Evolutionary conservation across 805 yeast species (phyloP).

Genomic region (Candida jianshihensis): DNA sequence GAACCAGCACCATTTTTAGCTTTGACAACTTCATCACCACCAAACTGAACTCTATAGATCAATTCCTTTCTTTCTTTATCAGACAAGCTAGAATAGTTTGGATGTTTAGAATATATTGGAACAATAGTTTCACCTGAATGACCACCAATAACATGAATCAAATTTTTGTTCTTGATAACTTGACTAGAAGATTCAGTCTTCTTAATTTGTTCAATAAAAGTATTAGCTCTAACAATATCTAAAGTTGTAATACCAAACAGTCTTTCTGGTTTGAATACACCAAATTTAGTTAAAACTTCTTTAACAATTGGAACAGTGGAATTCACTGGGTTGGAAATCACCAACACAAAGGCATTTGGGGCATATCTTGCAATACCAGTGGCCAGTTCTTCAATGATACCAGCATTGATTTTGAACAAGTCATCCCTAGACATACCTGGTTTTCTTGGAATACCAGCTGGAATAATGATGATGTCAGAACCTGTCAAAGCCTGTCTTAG

Average conservation of each 20-base stretch:
- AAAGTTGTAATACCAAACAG: constrained; percentile 86
- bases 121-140: constrained; percentile 94
- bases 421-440: constrained; percentile 95
- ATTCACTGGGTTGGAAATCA: constrained; percentile 92
- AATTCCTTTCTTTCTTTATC: constrained; percentile 31
- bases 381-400: constrained; percentile 68
- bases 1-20: constrained; percentile 95
- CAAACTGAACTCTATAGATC: constrained; percentile 86
- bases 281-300: constrained; percentile 63
- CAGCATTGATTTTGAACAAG: constrained; percentile 76
- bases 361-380: constrained; percentile 65
- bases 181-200: constrained; percentile 17
- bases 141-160: constrained; percentile 72
- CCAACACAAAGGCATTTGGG: constrained; percentile 70
- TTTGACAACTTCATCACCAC: constrained; percentile 94
- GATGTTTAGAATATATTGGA: constrained; percentile 46
- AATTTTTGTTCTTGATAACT: background rate
- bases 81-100: constrained; percentile 13
- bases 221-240: constrained; percentile 83
- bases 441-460: constrained; percentile 90
- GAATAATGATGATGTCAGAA: constrained; percentile 46
- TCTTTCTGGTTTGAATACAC: constrained; percentile 62
- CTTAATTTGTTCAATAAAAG: constrained; percentile 49
- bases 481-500: constrained; percentile 26
- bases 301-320: constrained; percentile 88